Base-by-base conservation (phyloP, 192 early-diverging fungal species). In the Ambispora gerdemannii region DNA sequence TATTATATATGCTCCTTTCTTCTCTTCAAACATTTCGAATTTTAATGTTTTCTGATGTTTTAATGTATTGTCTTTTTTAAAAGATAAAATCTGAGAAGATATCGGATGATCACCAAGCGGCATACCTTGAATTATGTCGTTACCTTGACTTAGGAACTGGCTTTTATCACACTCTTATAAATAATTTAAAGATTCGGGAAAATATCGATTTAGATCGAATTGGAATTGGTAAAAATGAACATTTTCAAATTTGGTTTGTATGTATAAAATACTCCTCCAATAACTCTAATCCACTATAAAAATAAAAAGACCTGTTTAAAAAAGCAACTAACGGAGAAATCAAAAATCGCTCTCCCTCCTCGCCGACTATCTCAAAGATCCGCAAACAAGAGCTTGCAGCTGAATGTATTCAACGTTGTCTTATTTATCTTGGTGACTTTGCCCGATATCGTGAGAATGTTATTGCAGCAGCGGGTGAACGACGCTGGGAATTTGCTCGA, bases 361-460 rank as follows among this genome's bases (percentile, higher is more conserved):
- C 72, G 13, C 50, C 34, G 32, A 34, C 75, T 28, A 13, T 17
- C 19, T 35, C 55, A 4, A 63, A 50, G 20, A 20, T 49, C 0
- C 74, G 63, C 32, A 64, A 70, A 6, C 72, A 65, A 27, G 77
- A 81, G 36, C 56, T 76, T 4, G 7, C 77, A 11, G 78, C 77
- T 6, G 78, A 76, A 19, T 74, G 74, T 47, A 77, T 86, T 17
- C 85, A 86, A 61, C 75, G 77, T 20, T 82, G 81, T 34, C 82
- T 80, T 32, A 76, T 84, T 28, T 81, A 78, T 50, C 76, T 86
- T 56, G 85, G 85, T 19, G 85, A 86, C 58, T 60, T 86, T 31
- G 82, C 83, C 8, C 74, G 85, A 8, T 86, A 86, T 52, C 76
- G 78, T 50, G 80, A 74, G 47, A 72, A 71, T 6, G 69, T 75